Base-by-base conservation (phyloP, 371 early-diverging fungal genomes). In the Zychaea mexicana region DNA sequence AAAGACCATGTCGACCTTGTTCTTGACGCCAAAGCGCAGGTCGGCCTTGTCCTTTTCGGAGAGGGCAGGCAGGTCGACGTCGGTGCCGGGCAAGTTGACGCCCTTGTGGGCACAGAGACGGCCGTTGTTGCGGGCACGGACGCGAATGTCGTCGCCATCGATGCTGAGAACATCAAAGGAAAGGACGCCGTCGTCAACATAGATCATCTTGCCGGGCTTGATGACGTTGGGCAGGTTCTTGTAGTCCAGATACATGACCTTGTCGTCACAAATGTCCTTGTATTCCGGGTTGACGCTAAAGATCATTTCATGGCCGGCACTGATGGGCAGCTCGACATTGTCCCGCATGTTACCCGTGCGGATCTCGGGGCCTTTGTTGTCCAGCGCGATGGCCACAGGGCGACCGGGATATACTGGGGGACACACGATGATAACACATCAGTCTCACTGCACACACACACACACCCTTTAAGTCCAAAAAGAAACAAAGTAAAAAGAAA, bases 1-100 rank as follows among this genome's bases (percentile, higher is more conserved):
- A 84, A 98, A 98, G 66, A 99, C 81, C 60, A 97, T 89, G 74
- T 99, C 99, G 22, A 99, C 92, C 24, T 90, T 90, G 72, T 98
- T 88, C 79, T 93, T 83, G 52, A 99, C 89, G 56, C 96, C 99
- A 79, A 98, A 98, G 39, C 65, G 68, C 61, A 99, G 83, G 70
- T 98, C 98, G 31, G 76, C 71, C 71, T 90, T 93, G 78, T 99
- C 99, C 82, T 98, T 98, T 65, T 93, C 94, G 13, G 95, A 96
- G 59, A 99, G 86, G 5, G 95, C 95, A 13, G 96, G 98, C 58
- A 96, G 84, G 72, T 95, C 93, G 46, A 99, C 90, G 56, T 84
- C 74, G 13, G 92, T 90, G 27, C 87, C 86, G 24, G 96, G 96
- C 58, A 97, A 82, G 71, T 95, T 96, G 63, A 96, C 93, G 54